Conservation (phyloP, 306 rosid genomes). For the Purshia tridentata region DNA sequence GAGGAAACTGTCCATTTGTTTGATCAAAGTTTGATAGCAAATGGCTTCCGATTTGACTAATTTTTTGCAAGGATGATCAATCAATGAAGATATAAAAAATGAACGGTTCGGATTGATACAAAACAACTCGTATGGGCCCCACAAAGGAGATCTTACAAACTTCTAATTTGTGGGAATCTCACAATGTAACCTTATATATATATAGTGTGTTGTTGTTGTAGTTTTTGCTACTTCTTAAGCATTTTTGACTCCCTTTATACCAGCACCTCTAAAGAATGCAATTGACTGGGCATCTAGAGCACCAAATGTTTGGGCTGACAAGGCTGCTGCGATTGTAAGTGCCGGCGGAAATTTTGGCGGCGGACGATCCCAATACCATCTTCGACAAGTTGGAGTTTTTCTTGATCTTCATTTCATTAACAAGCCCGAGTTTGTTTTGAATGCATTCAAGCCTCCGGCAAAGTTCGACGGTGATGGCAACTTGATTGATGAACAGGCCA, state of each 20-base stretch:
- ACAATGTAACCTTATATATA: no score
- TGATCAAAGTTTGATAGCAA: no score
- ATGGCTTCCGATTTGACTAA: no score
- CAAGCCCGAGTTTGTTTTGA: slow-evolving; percentile 76
- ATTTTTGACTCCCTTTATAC: neutral
- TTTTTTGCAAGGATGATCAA: no score
- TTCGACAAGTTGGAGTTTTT: slow-evolving; percentile 81
- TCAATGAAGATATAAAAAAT: no score
- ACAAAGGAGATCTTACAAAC: no score
- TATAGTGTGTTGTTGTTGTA: no score
- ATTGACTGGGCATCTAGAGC: slow-evolving; percentile 81
- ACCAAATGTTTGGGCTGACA: slow-evolving; percentile 82
- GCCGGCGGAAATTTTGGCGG: slow-evolving; percentile 81
- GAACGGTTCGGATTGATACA: no score
- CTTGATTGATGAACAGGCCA: slow-evolving; percentile 52
- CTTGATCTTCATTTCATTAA: slow-evolving; percentile 90
- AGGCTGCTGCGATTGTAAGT: slow-evolving; percentile 84
- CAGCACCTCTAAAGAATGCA: slow-evolving; percentile 76
- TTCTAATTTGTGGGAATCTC: no score
- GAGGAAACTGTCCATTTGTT: no score
- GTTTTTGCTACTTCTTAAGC: neutral
- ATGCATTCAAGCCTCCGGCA: slow-evolving; percentile 62
- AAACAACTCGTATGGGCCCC: no score
- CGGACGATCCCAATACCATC: slow-evolving; percentile 70
- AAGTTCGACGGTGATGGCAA: slow-evolving; percentile 70